Evolutionary conservation across 2,329 filamentous ascomycete species (phyloP).

Genomic region (Monilinia laxa): DNA sequence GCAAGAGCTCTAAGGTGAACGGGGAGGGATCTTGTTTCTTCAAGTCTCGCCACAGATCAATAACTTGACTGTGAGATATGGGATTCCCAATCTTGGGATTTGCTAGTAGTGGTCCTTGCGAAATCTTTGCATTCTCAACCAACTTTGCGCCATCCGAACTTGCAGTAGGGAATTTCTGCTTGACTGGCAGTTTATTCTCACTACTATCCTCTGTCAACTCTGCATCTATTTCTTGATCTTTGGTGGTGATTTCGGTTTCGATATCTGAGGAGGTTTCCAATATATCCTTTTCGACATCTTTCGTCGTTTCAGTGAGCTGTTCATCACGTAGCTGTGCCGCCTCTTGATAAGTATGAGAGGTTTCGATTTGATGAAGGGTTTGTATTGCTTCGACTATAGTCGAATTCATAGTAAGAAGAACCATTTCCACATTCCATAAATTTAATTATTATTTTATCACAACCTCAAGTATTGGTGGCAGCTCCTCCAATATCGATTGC

Average conservation of each 20-base stretch:
- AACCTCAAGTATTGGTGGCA: not conserved
- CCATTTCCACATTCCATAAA: constrained; percentile 52
- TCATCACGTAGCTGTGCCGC: not conserved
- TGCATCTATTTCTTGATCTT: not conserved
- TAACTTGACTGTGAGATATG: constrained; percentile 68
- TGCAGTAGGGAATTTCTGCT: not conserved
- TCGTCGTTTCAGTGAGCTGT: not conserved
- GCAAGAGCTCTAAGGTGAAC: constrained; percentile 64
- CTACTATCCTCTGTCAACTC: no score
- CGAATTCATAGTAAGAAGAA: constrained; percentile 73
- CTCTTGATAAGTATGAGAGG: not conserved
- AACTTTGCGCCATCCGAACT: not conserved
- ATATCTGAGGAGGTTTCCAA: not conserved
- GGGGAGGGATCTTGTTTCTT: constrained; percentile 40
- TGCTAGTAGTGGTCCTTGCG: constrained; percentile 50
- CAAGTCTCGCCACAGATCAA: constrained; percentile 59
- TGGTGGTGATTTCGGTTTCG: not conserved
- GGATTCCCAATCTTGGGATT: constrained; percentile 56
- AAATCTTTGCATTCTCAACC: not conserved
- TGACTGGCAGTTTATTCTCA: not conserved
- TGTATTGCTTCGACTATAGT: constrained; percentile 63
- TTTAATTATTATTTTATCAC: not conserved
- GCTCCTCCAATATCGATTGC: not conserved
- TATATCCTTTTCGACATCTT: not conserved
- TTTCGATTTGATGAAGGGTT: constrained; percentile 36